phyloP scores from a whole-genome alignment of 192 early-diverging fungal genomes.

The Globomyces pollinis-pini region DNA sequence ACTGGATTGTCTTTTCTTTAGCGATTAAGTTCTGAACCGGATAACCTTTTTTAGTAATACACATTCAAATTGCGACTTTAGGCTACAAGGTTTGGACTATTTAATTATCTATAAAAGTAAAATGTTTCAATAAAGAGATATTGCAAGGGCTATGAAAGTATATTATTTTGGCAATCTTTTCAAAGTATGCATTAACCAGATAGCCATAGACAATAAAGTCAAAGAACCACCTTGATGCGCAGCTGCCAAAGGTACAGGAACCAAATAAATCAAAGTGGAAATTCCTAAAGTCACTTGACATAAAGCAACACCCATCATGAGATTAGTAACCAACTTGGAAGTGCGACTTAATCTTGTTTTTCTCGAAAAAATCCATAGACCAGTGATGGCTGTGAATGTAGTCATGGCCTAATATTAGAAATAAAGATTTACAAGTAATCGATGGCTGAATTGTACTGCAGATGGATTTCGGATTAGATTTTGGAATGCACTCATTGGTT shows the following conservation, averaged over 20 bases:
- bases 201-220: constrained; percentile 69
- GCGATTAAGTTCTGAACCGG: too few relatives aligned
- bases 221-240: constrained; percentile 93
- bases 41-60: too few relatives aligned
- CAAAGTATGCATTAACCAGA: constrained; percentile 68
- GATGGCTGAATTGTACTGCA: constrained; percentile 92
- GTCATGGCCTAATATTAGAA: too few relatives aligned
- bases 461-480: constrained; percentile 92
- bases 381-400: constrained; percentile 62
- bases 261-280: constrained; percentile 83
- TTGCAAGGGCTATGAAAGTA: background rate
- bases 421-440: too few relatives aligned
- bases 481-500: constrained; percentile 56
- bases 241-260: constrained; percentile 85
- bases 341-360: constrained; percentile 61
- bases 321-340: constrained; percentile 61
- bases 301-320: constrained; percentile 62
- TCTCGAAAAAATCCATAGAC: constrained; percentile 70
- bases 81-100: too few relatives aligned
- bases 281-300: constrained; percentile 87
- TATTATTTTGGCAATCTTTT: constrained; percentile 12
- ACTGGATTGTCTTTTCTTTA: too few relatives aligned
- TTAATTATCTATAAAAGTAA: background rate
- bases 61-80: too few relatives aligned
- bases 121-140: background rate